These are phyloP conservation scores for Fusarium albidum DNA, from an alignment of 2,329 filamentous ascomycete species.

Conservation along the genomic window DNA sequence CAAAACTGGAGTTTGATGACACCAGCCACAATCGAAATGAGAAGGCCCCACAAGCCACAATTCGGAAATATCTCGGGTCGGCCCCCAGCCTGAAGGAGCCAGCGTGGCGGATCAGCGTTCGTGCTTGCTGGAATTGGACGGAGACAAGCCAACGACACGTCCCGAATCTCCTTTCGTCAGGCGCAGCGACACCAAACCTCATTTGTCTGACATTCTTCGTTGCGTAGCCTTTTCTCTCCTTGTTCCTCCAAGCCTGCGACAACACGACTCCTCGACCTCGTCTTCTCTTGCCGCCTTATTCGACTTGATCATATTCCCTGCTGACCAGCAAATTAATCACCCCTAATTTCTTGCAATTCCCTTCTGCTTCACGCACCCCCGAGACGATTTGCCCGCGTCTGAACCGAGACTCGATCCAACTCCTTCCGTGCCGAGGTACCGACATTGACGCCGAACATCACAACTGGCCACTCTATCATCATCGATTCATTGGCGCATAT, in stretches of 20 bases:
- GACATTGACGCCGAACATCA: slow-evolving; percentile 12
- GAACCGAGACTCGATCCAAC: slow-evolving; percentile 26
- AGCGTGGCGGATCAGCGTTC: slow-evolving; percentile 32
- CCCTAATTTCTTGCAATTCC: slow-evolving; percentile 29
- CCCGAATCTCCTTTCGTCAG: slow-evolving; percentile 38
- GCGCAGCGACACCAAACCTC: slow-evolving; percentile 34
- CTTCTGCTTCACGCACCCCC: slow-evolving; percentile 20
- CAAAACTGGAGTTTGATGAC: neutral
- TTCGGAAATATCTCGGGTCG: slow-evolving; percentile 19
- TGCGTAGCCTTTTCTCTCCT: slow-evolving; percentile 26
- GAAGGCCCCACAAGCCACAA: slow-evolving; percentile 16
- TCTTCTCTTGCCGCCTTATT: slow-evolving; percentile 17
- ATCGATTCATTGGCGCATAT: slow-evolving; percentile 15
- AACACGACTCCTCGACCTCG: slow-evolving; percentile 8
- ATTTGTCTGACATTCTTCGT: slow-evolving; percentile 38
- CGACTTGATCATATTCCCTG: neutral
- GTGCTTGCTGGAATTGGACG: slow-evolving; percentile 13
- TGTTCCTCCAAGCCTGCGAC: slow-evolving; percentile 12
- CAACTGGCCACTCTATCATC: slow-evolving; percentile 7
- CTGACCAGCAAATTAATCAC: slow-evolving; percentile 7
- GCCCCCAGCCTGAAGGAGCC: slow-evolving; percentile 14
- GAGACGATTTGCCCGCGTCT: slow-evolving; percentile 15
- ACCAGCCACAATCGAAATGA: slow-evolving; percentile 10
- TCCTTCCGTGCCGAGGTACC: slow-evolving; percentile 14
- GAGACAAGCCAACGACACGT: slow-evolving; percentile 32